phyloP scores from a whole-genome alignment of 2,329 filamentous ascomycete species.

The Tolypocladium nubicola region DNA sequence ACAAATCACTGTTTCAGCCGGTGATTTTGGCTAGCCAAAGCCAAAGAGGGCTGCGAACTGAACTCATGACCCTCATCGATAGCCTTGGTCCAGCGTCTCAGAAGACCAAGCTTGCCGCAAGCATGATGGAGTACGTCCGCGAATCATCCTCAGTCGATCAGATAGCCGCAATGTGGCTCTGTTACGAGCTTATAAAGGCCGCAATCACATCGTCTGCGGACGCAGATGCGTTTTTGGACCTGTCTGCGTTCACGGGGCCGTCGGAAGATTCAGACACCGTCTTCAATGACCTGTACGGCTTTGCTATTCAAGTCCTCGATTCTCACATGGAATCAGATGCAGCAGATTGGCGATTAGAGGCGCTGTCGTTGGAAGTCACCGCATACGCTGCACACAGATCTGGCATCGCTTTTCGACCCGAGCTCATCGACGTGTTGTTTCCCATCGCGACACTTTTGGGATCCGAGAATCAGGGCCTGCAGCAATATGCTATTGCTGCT shows the following conservation, averaged over 20 bases:
- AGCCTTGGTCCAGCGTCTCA: conserved; percentile 46
- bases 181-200: conserved; percentile 59
- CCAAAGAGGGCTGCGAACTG: conserved; percentile 49
- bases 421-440: conserved; percentile 86
- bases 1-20: conserved; percentile 37
- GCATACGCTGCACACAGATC: conserved; percentile 63
- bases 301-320: conserved; percentile 52
- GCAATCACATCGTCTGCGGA: conserved; percentile 39
- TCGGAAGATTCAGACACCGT: conserved; percentile 33
- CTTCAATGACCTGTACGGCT: conserved; percentile 58
- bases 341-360: conserved; percentile 61
- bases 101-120: conserved; percentile 49
- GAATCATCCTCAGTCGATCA: conserved; percentile 46
- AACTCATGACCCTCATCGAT: conserved; percentile 47
- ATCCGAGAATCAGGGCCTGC: conserved; percentile 55
- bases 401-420: conserved; percentile 60
- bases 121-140: conserved; percentile 54
- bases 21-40: conserved; percentile 55
- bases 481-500: conserved; percentile 71
- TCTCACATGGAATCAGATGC: conserved; percentile 37
- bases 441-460: conserved; percentile 84
- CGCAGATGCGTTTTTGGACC: conserved; percentile 56
- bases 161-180: conserved; percentile 70
- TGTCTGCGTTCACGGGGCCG: conserved; percentile 25
- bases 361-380: conserved; percentile 71